Evolutionary conservation across 441 rosid genomes (phyloP).

Genomic region (Corymbia calophylla): DNA sequence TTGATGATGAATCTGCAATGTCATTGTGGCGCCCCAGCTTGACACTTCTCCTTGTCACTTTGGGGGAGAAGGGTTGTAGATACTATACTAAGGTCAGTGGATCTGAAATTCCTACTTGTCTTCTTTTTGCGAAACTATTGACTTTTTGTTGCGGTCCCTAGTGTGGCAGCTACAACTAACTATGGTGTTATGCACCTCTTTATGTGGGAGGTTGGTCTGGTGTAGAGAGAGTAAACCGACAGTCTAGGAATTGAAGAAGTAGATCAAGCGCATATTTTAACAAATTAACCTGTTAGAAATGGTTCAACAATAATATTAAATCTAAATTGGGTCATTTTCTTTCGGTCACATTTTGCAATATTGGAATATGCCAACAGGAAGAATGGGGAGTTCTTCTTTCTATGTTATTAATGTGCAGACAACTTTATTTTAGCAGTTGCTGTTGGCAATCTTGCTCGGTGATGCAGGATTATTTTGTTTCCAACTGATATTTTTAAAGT

Average conservation of each 20-base stretch:
- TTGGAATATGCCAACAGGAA: background rate
- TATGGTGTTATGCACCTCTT: background rate
- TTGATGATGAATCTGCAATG: conserved; percentile 68
- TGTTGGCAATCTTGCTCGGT: background rate
- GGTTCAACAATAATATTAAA: background rate
- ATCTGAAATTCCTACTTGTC: background rate
- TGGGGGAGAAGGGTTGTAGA: conserved; percentile 86
- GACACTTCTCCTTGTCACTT: conserved; percentile 79
- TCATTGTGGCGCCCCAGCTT: conserved; percentile 76
- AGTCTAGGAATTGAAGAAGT: background rate
- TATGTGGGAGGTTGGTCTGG: background rate
- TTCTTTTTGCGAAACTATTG: background rate
- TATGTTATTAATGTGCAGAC: background rate
- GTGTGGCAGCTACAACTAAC: background rate
- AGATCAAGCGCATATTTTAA: background rate
- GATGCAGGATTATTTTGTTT: background rate
- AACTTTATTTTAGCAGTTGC: background rate
- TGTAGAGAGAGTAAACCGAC: background rate
- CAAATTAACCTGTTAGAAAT: background rate
- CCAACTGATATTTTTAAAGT: background rate
- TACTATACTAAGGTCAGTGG: conserved; percentile 80
- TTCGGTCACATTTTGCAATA: background rate
- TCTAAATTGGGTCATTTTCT: background rate
- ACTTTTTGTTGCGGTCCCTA: conserved; percentile 14
- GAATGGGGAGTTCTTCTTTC: background rate